Evolutionary conservation across 2,329 filamentous ascomycete species (phyloP).

Genomic region (Cryoendolithus antarcticus): DNA sequence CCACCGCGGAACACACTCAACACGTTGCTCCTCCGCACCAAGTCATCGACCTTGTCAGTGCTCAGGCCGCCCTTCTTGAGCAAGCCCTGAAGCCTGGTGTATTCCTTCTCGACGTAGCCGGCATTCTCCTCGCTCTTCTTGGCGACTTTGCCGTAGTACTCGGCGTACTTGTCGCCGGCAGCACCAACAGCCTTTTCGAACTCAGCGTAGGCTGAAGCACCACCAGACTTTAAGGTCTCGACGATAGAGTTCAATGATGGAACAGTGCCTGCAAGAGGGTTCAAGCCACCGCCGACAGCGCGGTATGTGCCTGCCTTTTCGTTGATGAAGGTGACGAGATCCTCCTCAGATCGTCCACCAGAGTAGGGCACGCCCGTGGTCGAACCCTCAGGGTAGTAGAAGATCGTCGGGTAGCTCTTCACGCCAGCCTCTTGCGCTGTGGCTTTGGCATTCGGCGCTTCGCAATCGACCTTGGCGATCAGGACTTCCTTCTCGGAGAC

Average conservation of each 20-base stretch:
- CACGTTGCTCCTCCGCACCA: constrained; percentile 78
- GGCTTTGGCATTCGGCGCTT: constrained; percentile 72
- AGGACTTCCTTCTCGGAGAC: constrained; percentile 63
- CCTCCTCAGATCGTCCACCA: constrained; percentile 63
- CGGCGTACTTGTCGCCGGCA: constrained; percentile 68
- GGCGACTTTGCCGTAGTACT: constrained; percentile 89
- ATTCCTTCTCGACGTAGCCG: constrained; percentile 74
- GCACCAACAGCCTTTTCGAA: constrained; percentile 57
- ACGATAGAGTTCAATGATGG: constrained; percentile 65
- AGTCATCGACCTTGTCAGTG: constrained; percentile 75
- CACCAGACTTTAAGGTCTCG: constrained; percentile 51
- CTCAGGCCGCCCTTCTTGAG: constrained; percentile 78
- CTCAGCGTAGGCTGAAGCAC: constrained; percentile 56
- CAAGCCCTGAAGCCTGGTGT: constrained; percentile 64
- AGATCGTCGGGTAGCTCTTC: constrained; percentile 87
- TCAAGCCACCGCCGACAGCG: constrained; percentile 64
- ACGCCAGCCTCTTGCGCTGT: constrained; percentile 66
- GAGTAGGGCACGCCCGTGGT: constrained; percentile 59
- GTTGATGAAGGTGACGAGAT: constrained; percentile 74
- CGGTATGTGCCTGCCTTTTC: constrained; percentile 80
- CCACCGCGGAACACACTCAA: constrained; percentile 58
- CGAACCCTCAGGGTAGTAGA: constrained; percentile 85
- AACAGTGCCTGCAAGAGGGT: constrained; percentile 70
- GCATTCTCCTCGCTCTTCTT: constrained; percentile 71
- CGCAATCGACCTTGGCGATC: constrained; percentile 91